Conservation (phyloP, 2,329 filamentous ascomycete species). For the Aspergillus flavus region DNA sequence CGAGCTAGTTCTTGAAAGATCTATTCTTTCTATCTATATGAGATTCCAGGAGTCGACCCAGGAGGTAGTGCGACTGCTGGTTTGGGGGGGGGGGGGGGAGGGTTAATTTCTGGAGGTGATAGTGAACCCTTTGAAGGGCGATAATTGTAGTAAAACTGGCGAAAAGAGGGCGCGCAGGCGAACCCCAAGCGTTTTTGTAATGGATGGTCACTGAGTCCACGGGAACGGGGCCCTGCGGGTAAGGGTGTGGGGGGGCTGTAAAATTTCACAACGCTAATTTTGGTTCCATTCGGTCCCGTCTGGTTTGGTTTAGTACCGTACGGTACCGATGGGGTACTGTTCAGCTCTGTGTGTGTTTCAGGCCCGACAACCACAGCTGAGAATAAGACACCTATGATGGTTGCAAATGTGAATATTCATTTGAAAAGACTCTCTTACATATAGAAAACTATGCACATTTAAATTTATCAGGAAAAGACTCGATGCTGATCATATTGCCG, state of each 20-base stretch:
- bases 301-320: slow-evolving; percentile 2
- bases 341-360: background rate
- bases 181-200: slow-evolving; percentile 5
- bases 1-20: background rate
- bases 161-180: background rate
- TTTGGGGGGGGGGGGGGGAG: too few relatives aligned
- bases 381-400: background rate
- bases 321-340: background rate
- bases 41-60: background rate
- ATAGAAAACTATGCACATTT: background rate
- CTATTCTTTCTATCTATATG: background rate
- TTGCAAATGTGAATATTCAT: background rate
- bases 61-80: background rate
- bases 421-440: background rate
- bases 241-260: background rate
- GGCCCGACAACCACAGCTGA: background rate
- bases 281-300: background rate
- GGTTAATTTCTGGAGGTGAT: too few relatives aligned
- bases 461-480: background rate
- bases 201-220: background rate
- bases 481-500: background rate
- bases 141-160: background rate
- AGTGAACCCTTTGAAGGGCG: slow-evolving; percentile 1
- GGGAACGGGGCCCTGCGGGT: background rate
- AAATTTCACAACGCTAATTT: slow-evolving; percentile 2